These are phyloP conservation scores for Piromyces sp. DNA, from an alignment of 192 early-diverging fungal species.

Conservation along the genomic window DNA sequence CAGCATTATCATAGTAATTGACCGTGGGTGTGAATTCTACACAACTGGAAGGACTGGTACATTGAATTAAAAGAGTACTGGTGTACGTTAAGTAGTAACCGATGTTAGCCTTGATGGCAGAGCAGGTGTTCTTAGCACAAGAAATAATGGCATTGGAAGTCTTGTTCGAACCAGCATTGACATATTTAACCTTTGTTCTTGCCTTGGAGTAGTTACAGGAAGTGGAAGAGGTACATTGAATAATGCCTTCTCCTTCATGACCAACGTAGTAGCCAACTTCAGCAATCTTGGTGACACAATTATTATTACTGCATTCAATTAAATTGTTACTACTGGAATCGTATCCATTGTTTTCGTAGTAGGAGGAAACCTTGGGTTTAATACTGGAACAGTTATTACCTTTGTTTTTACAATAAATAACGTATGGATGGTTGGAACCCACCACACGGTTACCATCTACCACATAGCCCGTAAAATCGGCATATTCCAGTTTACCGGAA, in stretches of 20 bases:
- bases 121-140: no score
- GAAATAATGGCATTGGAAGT: no score
- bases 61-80: no score
- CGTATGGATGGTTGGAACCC: neutral
- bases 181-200: no score
- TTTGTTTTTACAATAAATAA: neutral
- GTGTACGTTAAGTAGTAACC: no score
- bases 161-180: no score
- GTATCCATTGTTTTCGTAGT: neutral
- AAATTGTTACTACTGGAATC: neutral
- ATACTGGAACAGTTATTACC: neutral
- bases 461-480: neutral
- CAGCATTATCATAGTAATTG: no score
- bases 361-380: neutral
- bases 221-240: neutral
- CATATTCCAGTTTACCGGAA: neutral
- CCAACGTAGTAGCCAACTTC: neutral
- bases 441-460: neutral
- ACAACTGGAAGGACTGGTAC: no score
- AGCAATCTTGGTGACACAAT: neutral
- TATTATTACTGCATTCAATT: neutral
- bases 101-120: no score
- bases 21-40: no score
- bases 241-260: neutral
- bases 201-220: no score